Percentiles rank a stretch among this genome's conserved stretches.
These are phyloP conservation scores for Suillus cothurnatus DNA, from an alignment of 768 basidiomycete species.

Conservation along the genomic window DNA sequence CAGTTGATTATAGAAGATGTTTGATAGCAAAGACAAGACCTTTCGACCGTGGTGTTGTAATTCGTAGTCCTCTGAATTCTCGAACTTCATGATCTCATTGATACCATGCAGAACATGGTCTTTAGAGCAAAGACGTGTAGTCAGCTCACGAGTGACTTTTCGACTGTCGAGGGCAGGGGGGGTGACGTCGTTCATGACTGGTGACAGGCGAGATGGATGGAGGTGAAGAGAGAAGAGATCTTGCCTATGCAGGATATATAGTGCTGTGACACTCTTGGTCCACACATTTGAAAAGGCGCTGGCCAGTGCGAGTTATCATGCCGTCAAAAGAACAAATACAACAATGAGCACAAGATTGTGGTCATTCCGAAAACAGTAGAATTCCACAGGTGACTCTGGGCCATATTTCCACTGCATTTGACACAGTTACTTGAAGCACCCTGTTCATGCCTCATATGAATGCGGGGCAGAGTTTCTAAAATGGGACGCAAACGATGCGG, in stretches of 20 bases:
- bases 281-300: background rate
- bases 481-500: too few relatives aligned
- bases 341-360: constrained; percentile 13
- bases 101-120: constrained; percentile 31
- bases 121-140: constrained; percentile 31
- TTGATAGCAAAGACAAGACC: constrained; percentile 11
- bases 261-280: constrained; percentile 25
- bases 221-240: constrained; percentile 12
- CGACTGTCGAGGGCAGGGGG: constrained; percentile 22
- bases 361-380: background rate
- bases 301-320: background rate
- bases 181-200: constrained; percentile 11
- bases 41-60: constrained; percentile 29
- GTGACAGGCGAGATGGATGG: background rate
- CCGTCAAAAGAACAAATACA: background rate
- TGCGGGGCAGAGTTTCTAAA: background rate
- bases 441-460: background rate
- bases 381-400: background rate
- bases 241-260: constrained; percentile 20
- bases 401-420: background rate
- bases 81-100: constrained; percentile 24
- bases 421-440: background rate
- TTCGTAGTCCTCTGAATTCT: constrained; percentile 20
- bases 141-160: constrained; percentile 32
- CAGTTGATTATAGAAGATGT: constrained; percentile 11